Conservation (phyloP, 2,329 filamentous ascomycete genomes). For the Bipolaris oryzae region DNA sequence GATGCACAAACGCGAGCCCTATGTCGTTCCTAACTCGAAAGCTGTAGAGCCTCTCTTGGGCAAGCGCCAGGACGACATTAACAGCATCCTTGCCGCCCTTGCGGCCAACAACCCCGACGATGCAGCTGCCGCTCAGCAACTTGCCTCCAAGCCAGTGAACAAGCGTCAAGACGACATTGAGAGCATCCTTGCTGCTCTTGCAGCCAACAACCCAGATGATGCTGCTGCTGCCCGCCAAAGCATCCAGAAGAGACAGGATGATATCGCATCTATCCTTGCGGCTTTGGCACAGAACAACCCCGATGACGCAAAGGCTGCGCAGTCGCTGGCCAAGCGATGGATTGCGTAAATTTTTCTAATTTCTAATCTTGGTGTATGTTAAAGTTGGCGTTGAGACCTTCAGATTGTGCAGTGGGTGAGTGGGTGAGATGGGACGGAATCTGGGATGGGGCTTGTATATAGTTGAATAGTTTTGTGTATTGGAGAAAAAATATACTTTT, state of each 20-base stretch:
- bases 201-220: constrained; percentile 24
- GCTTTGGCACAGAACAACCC: constrained; percentile 31
- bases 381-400: too few relatives aligned
- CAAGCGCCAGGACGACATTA: constrained; percentile 20
- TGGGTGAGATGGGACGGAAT: too few relatives aligned
- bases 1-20: not conserved
- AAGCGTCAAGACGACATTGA: constrained; percentile 19
- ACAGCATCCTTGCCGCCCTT: constrained; percentile 28
- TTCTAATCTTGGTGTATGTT: too few relatives aligned
- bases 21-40: too few relatives aligned
- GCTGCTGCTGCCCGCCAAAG: constrained; percentile 25
- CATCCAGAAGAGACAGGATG: constrained; percentile 20
- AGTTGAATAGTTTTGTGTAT: too few relatives aligned
- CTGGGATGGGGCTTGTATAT: too few relatives aligned
- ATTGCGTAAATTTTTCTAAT: not conserved
- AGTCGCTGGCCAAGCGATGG: constrained; percentile 5
- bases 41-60: not conserved
- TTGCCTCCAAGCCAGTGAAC: not conserved
- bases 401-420: too few relatives aligned
- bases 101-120: constrained; percentile 31
- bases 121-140: constrained; percentile 13
- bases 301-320: constrained; percentile 30
- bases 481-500: too few relatives aligned
- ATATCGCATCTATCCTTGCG: constrained; percentile 27
- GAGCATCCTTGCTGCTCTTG: constrained; percentile 26